Conservation (phyloP, 2,329 filamentous ascomycete species). For the Lecanoromycetidae sp. region DNA sequence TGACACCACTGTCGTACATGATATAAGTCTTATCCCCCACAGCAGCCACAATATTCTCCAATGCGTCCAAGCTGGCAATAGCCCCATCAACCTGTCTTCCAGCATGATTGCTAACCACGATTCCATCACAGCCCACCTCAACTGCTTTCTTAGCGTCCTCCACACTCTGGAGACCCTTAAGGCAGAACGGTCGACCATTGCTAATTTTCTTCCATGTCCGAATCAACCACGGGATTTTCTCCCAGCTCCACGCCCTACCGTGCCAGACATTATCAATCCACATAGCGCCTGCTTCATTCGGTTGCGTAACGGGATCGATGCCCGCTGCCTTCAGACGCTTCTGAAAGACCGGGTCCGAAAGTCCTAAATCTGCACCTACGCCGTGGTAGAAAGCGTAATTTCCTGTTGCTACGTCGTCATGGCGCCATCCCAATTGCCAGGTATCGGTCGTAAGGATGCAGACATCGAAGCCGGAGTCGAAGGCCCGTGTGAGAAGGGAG, state of each 20-base stretch:
- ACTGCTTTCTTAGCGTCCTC: slow-evolving; percentile 50
- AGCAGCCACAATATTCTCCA: slow-evolving; percentile 46
- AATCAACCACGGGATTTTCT: slow-evolving; percentile 54
- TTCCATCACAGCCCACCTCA: slow-evolving; percentile 51
- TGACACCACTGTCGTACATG: slow-evolving; percentile 50
- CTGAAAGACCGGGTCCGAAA: slow-evolving; percentile 49
- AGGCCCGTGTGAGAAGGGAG: slow-evolving; percentile 44
- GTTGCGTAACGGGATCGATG: slow-evolving; percentile 42
- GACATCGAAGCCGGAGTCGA: slow-evolving; percentile 43
- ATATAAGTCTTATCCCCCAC: slow-evolving; percentile 41
- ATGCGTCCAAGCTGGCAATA: slow-evolving; percentile 45
- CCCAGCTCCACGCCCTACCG: slow-evolving; percentile 51
- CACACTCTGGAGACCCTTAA: slow-evolving; percentile 61
- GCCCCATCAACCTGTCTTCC: slow-evolving; percentile 54
- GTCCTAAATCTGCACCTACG: slow-evolving; percentile 45
- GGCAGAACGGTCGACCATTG: slow-evolving; percentile 44
- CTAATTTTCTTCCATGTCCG: slow-evolving; percentile 43
- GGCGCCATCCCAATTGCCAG: slow-evolving; percentile 48
- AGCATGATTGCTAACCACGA: slow-evolving; percentile 60
- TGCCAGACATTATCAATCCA: slow-evolving; percentile 59
- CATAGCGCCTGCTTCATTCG: slow-evolving; percentile 43
- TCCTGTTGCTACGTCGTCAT: slow-evolving; percentile 43
- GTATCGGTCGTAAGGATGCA: slow-evolving; percentile 52
- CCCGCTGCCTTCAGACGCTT: slow-evolving; percentile 38
- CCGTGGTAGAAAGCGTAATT: slow-evolving; percentile 48